A percentile compares a stretch with the other conserved stretches of the same genome.
phyloP scores from a whole-genome alignment of 1,284 basidiomycete genomes.

The Entoloma clypeatum region DNA sequence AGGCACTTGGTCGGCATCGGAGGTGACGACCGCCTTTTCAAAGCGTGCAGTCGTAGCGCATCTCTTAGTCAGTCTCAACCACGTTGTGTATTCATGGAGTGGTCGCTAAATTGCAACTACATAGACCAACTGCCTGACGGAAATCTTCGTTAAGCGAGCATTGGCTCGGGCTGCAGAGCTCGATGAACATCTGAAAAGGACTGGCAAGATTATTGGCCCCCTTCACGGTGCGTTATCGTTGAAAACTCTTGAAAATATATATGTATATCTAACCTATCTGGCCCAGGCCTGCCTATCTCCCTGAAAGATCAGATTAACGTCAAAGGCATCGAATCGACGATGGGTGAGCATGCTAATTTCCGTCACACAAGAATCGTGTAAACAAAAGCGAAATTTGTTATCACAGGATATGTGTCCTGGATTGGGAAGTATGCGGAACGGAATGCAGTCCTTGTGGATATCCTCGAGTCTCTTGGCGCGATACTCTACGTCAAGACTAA shows the following conservation, averaged over 20 bases:
- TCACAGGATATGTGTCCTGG: slow-evolving; percentile 66
- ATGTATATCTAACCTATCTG: too few species aligned
- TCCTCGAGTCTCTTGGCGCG: slow-evolving; percentile 56
- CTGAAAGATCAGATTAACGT: slow-evolving; percentile 62
- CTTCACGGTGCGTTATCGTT: slow-evolving; percentile 40
- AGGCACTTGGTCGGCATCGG: slow-evolving; percentile 56
- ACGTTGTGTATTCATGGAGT: not conserved
- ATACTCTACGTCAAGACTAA: slow-evolving; percentile 67
- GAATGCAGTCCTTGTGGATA: slow-evolving; percentile 51
- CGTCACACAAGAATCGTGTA: not conserved
- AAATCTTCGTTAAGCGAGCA: slow-evolving; percentile 62
- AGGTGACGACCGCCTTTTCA: slow-evolving; percentile 72
- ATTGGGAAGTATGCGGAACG: slow-evolving; percentile 47
- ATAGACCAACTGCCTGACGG: slow-evolving; percentile 67
- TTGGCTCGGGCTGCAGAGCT: slow-evolving; percentile 53
- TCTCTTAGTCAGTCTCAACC: slow-evolving; percentile 57
- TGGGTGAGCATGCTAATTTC: slow-evolving; percentile 35
- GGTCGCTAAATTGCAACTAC: slow-evolving; percentile 13
- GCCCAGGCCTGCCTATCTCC: slow-evolving; percentile 52
- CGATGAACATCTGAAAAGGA: slow-evolving; percentile 50
- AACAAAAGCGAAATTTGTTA: slow-evolving; percentile 43
- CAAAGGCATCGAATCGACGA: slow-evolving; percentile 54
- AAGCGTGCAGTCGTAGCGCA: slow-evolving; percentile 81
- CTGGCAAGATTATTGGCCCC: slow-evolving; percentile 49
- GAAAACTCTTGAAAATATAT: too few species aligned